These are phyloP conservation scores for Eleusine coracana DNA, from an alignment of 176 grass and related monocot genomes.

Conservation along the genomic window DNA sequence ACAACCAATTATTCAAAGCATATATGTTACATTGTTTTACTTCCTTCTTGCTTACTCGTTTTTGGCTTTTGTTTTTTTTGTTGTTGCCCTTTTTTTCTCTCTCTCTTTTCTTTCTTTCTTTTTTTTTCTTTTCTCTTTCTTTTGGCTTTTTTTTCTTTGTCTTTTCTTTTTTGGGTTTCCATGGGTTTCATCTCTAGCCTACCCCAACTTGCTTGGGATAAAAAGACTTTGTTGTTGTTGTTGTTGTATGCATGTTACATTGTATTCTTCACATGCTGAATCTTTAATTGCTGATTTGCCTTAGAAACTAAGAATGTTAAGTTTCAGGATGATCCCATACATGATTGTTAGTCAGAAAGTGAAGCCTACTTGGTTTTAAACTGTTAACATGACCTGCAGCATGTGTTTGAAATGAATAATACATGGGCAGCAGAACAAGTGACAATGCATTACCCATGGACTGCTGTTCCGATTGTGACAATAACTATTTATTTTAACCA, in stretches of 20 bases:
- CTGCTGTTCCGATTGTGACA: not conserved
- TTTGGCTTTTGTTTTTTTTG: too few species aligned
- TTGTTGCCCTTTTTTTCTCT: too few species aligned
- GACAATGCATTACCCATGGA: not conserved
- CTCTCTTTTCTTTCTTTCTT: too few species aligned
- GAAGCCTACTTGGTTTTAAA: conserved; percentile 14
- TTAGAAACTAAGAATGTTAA: conserved; percentile 45
- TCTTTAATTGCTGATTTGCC: conserved; percentile 50
- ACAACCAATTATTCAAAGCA: not conserved
- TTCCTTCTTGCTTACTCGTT: too few species aligned
- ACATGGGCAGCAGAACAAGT: not conserved
- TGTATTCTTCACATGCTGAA: conserved; percentile 32
- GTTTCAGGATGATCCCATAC: not conserved
- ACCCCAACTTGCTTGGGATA: too few species aligned
- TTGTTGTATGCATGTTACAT: conserved; percentile 8
- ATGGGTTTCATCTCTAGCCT: too few species aligned
- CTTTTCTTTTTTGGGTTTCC: too few species aligned
- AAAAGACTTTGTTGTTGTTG: too few species aligned
- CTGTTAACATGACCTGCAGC: conserved; percentile 6
- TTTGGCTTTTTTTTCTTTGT: too few species aligned
- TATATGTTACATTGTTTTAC: not conserved
- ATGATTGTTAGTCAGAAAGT: conserved; percentile 32
- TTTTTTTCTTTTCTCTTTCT: too few species aligned
- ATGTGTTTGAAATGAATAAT: conserved; percentile 20
- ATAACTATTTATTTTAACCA: conserved; percentile 13